Conservation (phyloP, 495 filamentous ascomycete genomes). For the Hyphodiscus hymeniophilus region DNA sequence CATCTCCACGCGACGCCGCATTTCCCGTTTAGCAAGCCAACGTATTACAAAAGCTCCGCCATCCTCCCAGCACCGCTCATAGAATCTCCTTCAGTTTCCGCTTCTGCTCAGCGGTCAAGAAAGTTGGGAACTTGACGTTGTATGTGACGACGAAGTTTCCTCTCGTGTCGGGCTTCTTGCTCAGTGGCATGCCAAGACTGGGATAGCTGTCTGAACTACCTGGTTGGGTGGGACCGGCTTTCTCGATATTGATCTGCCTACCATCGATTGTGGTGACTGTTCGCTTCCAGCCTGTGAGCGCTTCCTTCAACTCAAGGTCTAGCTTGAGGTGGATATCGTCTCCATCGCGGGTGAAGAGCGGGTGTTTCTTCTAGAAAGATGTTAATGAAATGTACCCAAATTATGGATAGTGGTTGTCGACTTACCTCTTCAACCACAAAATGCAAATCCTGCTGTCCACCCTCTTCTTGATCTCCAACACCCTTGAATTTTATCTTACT, state of each 20-base stretch:
- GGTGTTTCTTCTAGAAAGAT: constrained; percentile 64
- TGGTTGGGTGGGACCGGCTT: constrained; percentile 75
- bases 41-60: too few relatives aligned
- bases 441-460: constrained; percentile 92
- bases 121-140: constrained; percentile 83
- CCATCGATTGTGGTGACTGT: constrained; percentile 91
- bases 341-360: constrained; percentile 72
- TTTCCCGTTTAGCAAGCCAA: too few relatives aligned
- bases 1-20: background rate
- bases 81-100: constrained; percentile 68
- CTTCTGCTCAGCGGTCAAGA: constrained; percentile 69
- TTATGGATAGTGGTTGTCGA: constrained; percentile 2
- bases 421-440: constrained; percentile 91
- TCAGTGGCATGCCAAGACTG: constrained; percentile 79
- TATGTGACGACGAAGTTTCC: constrained; percentile 87
- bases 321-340: constrained; percentile 75
- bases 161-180: constrained; percentile 74
- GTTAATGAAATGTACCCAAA: constrained; percentile 9
- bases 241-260: constrained; percentile 67
- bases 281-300: constrained; percentile 88
- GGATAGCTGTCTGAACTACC: constrained; percentile 77
- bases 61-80: too few relatives aligned
- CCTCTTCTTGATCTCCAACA: constrained; percentile 93
- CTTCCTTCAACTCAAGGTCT: constrained; percentile 85
- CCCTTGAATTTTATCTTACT: constrained; percentile 97